phyloP scores from a whole-genome alignment of 257 asterid species.

The Rauvolfia tetraphylla region DNA sequence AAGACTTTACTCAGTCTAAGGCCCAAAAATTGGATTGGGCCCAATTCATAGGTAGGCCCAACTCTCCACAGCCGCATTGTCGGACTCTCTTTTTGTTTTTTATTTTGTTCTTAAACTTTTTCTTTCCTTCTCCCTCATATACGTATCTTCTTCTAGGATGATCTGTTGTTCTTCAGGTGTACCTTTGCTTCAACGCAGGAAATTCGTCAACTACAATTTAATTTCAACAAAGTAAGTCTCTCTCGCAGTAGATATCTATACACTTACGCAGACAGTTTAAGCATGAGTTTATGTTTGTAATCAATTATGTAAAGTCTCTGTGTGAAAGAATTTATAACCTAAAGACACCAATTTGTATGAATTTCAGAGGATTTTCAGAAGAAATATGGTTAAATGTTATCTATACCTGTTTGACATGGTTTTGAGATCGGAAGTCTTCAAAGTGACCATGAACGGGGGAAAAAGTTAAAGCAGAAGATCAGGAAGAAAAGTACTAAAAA shows the following conservation, averaged over 20 bases:
- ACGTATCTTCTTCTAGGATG: too few species aligned
- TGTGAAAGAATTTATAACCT: background rate
- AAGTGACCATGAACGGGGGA: background rate
- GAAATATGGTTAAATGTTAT: background rate
- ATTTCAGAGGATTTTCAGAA: background rate
- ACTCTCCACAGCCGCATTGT: too few species aligned
- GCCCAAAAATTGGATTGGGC: too few species aligned
- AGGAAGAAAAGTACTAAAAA: background rate
- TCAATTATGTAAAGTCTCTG: background rate
- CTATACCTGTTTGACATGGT: background rate
- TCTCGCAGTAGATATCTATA: background rate
- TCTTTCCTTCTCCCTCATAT: too few species aligned
- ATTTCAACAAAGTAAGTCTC: background rate
- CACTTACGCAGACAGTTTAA: too few species aligned
- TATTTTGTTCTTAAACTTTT: too few species aligned
- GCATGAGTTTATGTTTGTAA: too few species aligned
- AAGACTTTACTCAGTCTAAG: too few species aligned
- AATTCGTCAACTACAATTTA: background rate
- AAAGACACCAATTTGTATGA: background rate
- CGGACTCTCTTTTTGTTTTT: too few species aligned
- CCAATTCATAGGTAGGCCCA: too few species aligned
- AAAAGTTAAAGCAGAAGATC: background rate
- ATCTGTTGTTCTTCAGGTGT: background rate
- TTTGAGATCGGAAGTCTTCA: background rate
- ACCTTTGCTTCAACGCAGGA: background rate